Evolutionary conservation across 2,329 filamentous ascomycete species (phyloP).

Genomic region (Pleomassaria siparia): DNA sequence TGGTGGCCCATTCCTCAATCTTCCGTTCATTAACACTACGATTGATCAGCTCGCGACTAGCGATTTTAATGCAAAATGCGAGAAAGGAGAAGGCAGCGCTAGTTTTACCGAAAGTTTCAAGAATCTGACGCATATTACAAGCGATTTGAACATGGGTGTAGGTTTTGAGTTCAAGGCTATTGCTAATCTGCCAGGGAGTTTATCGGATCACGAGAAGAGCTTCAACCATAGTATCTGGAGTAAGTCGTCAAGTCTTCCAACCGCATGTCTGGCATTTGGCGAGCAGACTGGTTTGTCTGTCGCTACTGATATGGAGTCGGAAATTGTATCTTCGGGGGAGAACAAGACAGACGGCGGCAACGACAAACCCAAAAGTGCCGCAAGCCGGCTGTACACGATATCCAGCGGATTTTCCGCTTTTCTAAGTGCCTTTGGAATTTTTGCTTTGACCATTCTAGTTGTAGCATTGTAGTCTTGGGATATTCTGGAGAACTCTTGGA

Average conservation of each 20-base stretch:
- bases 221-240: not conserved
- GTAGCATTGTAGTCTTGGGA: too few relatives aligned
- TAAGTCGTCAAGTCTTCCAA: not conserved
- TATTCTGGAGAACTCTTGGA: too few relatives aligned
- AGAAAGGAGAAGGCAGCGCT: not conserved
- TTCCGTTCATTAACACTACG: conserved; percentile 7
- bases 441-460: too few relatives aligned
- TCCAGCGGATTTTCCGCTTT: too few relatives aligned
- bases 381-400: too few relatives aligned
- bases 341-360: too few relatives aligned
- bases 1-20: conserved; percentile 6
- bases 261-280: not conserved
- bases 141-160: conserved; percentile 3
- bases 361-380: too few relatives aligned
- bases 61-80: conserved; percentile 8
- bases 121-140: conserved; percentile 8
- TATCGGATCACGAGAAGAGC: not conserved
- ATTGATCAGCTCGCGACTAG: conserved; percentile 8
- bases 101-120: conserved; percentile 6
- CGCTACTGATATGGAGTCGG: too few relatives aligned
- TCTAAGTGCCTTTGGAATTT: too few relatives aligned
- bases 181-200: not conserved
- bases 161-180: conserved; percentile 9
- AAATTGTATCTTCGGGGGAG: too few relatives aligned
- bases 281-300: conserved; percentile 1